These are phyloP conservation scores for Monilinia fructigena DNA, from an alignment of 2,329 filamentous ascomycete species.

Conservation along the genomic window DNA sequence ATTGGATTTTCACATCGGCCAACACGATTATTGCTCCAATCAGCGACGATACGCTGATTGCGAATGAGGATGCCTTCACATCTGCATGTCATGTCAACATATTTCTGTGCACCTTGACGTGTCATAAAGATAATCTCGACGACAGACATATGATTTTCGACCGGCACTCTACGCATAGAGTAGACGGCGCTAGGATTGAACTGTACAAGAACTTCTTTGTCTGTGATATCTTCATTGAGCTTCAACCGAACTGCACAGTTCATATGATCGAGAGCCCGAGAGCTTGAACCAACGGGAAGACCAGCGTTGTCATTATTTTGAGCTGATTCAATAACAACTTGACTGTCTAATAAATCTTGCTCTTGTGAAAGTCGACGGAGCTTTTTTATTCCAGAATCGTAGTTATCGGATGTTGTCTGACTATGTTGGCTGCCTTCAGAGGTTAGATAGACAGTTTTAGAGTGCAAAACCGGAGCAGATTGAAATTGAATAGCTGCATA, in stretches of 20 bases:
- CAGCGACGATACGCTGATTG: not conserved
- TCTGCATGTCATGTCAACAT: not conserved
- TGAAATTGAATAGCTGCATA: not conserved
- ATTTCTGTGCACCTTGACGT: not conserved
- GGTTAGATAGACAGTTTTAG: not conserved
- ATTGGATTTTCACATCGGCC: rapidly evolving
- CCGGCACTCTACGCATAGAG: not conserved
- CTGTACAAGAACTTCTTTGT: not conserved
- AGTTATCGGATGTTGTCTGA: not conserved
- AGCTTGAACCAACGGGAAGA: not conserved
- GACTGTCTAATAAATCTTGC: not conserved
- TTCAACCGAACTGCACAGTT: not conserved
- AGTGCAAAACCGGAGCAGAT: not conserved
- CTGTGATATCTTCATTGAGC: not conserved
- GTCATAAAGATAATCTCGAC: not conserved
- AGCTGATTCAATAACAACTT: not conserved
- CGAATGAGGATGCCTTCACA: not conserved
- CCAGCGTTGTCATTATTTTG: not conserved
- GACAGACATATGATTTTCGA: too few relatives aligned
- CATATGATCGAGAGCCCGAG: not conserved
- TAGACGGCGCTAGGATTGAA: not conserved
- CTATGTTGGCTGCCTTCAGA: not conserved
- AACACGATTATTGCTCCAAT: not conserved
- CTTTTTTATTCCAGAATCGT: not conserved
- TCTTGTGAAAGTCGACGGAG: not conserved